Conservation (phyloP, 257 asterid genomes). For the Plectranthus barbatus region DNA sequence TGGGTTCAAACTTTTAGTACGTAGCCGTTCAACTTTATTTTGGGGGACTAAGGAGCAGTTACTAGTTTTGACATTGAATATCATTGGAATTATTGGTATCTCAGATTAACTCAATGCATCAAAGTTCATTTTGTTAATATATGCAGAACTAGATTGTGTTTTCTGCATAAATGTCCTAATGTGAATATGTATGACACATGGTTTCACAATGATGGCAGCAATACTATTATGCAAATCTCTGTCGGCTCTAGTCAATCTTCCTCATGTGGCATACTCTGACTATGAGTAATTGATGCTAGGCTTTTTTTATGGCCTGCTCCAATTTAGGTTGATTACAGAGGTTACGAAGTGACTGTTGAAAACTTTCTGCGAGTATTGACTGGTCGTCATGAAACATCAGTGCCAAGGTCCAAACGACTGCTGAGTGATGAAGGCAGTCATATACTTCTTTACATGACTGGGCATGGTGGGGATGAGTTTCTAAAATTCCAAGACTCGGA, state of each 20-base stretch:
- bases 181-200: neutral
- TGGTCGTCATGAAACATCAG: slow-evolving; percentile 92
- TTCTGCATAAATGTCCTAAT: neutral
- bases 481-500: slow-evolving; percentile 96
- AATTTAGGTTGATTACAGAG: slow-evolving; percentile 89
- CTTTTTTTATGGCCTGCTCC: slow-evolving; percentile 15
- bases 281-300: neutral
- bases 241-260: neutral
- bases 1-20: slow-evolving; percentile 15
- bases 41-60: neutral
- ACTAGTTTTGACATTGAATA: neutral
- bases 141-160: neutral
- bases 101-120: neutral
- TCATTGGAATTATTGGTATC: neutral
- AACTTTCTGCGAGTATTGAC: slow-evolving; percentile 74
- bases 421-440: slow-evolving; percentile 99
- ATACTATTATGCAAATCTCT: neutral
- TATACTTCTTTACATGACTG: slow-evolving; percentile 90
- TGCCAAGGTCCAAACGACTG: slow-evolving; percentile 93
- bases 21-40: neutral
- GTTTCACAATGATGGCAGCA: neutral
- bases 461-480: slow-evolving; percentile 98
- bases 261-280: neutral
- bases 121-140: neutral
- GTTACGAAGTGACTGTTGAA: slow-evolving; percentile 97